phyloP scores from a whole-genome alignment of 2,329 filamentous ascomycete species.

The Penicillium sp. region DNA sequence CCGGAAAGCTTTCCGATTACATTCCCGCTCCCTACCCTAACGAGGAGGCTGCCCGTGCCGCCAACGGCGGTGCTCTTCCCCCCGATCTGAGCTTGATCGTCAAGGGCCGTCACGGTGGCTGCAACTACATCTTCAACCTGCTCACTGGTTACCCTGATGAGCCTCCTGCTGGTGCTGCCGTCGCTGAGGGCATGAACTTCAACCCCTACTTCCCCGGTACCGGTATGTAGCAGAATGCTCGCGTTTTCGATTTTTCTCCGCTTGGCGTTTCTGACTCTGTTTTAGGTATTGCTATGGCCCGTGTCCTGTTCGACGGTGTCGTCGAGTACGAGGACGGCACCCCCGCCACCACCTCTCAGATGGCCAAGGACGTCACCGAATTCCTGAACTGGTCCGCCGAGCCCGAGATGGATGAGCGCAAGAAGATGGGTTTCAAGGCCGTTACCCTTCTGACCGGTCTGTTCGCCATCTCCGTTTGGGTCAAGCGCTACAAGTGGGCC shows the following conservation, averaged over 20 bases:
- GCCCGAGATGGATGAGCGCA: slow-evolving; percentile 98
- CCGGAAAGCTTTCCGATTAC: slow-evolving; percentile 98
- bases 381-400: slow-evolving; percentile 99
- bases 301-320: slow-evolving; percentile 94
- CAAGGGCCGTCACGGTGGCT: slow-evolving; percentile 96
- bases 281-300: slow-evolving; percentile 85
- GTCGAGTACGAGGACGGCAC: slow-evolving; percentile 98
- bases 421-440: slow-evolving; percentile 99
- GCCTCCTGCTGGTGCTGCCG: slow-evolving; percentile 80
- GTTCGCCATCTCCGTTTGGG: slow-evolving; percentile 87
- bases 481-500: slow-evolving; percentile 99
- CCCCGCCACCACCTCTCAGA: slow-evolving; percentile 91
- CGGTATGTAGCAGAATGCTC: slow-evolving; percentile 50
- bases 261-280: slow-evolving; percentile 15
- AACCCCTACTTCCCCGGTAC: slow-evolving; percentile 99
- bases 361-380: slow-evolving; percentile 99
- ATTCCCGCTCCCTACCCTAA: slow-evolving; percentile 96
- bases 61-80: slow-evolving; percentile 96
- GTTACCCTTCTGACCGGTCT: slow-evolving; percentile 75
- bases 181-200: slow-evolving; percentile 94
- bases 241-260: neutral
- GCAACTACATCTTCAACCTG: slow-evolving; percentile 97
- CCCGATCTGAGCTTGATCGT: slow-evolving; percentile 96
- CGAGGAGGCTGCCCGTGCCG: slow-evolving; percentile 94
- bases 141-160: slow-evolving; percentile 98